These are phyloP conservation scores for Anisodus acutangulus DNA, from an alignment of 257 asterid species.

Conservation along the genomic window DNA sequence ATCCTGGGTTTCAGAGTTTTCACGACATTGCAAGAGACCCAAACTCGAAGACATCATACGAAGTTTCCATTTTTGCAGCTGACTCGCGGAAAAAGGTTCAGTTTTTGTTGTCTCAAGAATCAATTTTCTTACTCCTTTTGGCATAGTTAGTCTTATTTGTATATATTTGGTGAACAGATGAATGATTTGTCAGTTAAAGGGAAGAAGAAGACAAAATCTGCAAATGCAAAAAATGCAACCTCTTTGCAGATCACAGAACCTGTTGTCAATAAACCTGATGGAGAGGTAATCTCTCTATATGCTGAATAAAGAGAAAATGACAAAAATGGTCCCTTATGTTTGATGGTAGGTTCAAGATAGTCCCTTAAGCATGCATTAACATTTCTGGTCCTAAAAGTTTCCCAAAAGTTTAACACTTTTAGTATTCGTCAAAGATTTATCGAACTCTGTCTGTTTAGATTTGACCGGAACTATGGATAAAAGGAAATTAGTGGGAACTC, in stretches of 20 bases:
- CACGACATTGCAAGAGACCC: conserved; percentile 59
- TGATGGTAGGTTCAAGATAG: no score
- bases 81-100: conserved; percentile 72
- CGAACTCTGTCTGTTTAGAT: no score
- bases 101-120: conserved; percentile 20
- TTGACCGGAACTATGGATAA: no score
- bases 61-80: conserved; percentile 72
- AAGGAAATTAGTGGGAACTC: no score
- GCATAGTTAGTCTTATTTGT: conserved; percentile 13
- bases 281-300: conserved; percentile 57
- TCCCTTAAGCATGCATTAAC: no score
- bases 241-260: conserved; percentile 37
- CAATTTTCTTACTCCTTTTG: not conserved
- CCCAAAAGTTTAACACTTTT: no score
- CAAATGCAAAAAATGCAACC: conserved; percentile 32
- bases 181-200: conserved; percentile 44
- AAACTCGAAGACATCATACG: conserved; percentile 65
- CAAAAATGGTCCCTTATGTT: no score
- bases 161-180: conserved; percentile 45
- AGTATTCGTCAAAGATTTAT: no score
- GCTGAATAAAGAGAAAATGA: not conserved
- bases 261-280: conserved; percentile 36
- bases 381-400: no score
- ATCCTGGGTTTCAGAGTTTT: conserved; percentile 54
- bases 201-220: conserved; percentile 43